Percentiles rank a stretch among this genome's conserved stretches.
Conservation (phyloP, 352 stramenopile species). For the Phytophthora tubulina region DNA sequence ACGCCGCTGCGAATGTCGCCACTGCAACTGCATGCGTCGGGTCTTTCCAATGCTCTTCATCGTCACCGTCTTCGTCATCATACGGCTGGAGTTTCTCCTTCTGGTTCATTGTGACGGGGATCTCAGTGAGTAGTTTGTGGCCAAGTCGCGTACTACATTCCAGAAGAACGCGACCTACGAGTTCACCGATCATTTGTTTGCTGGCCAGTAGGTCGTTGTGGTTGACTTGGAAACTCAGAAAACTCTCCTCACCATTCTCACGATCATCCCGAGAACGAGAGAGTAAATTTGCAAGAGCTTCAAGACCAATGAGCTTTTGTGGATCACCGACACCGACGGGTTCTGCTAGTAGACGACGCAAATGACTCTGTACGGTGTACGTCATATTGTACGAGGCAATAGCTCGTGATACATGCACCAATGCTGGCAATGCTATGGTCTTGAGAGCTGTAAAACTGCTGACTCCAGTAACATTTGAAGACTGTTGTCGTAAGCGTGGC, state of each 20-base stretch:
- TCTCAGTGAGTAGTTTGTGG: conserved; percentile 54
- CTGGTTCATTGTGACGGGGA: conserved; percentile 12
- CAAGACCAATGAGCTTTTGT: conserved; percentile 76
- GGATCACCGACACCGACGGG: conserved; percentile 73
- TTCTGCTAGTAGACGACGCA: conserved; percentile 67
- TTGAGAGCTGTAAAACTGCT: conserved; percentile 46
- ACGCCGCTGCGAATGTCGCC: conserved; percentile 57
- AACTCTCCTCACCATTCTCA: not conserved
- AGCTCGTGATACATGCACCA: conserved; percentile 61
- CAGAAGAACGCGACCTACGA: conserved; percentile 72
- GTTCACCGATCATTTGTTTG: conserved; percentile 56
- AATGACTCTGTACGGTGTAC: conserved; percentile 74
- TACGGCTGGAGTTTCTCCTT: conserved; percentile 5
- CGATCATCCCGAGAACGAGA: conserved; percentile 2
- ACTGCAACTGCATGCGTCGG: conserved; percentile 60
- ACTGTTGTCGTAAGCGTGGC: conserved; percentile 42
- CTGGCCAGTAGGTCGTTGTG: conserved; percentile 41
- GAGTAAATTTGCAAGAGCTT: conserved; percentile 50
- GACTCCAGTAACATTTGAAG: conserved; percentile 14
- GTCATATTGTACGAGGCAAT: conserved; percentile 80
- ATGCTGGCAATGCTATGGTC: conserved; percentile 46
- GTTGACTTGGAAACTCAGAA: conserved; percentile 42
- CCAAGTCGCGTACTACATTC: conserved; percentile 76
- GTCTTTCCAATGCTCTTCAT: conserved; percentile 49
- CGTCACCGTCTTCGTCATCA: conserved; percentile 11